phyloP scores from a whole-genome alignment of 768 basidiomycete genomes.

The Terana coerulea region DNA sequence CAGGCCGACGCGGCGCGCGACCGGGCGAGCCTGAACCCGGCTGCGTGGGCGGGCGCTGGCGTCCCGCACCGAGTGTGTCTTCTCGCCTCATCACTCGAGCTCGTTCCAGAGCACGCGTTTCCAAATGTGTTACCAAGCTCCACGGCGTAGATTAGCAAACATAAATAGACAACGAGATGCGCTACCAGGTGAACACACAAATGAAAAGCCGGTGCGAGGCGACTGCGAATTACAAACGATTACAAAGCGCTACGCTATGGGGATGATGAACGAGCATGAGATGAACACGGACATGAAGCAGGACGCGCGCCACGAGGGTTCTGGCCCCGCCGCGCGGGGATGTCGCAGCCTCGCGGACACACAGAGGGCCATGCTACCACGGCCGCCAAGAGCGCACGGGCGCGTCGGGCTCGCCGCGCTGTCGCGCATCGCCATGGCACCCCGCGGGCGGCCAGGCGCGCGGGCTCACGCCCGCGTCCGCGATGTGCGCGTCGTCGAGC shows the following conservation, averaged over 20 bases:
- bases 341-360: not conserved
- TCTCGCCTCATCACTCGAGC: no score
- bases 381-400: slow-evolving; percentile 1
- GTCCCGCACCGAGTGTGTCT: no score
- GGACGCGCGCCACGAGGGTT: not conserved
- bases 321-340: not conserved
- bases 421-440: not conserved
- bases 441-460: not conserved
- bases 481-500: not conserved
- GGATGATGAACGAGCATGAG: not conserved
- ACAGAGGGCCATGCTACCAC: no score
- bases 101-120: no score
- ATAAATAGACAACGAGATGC: not conserved
- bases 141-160: not conserved
- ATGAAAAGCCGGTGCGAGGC: not conserved
- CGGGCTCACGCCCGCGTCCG: not conserved
- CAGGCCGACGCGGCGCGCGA: no score
- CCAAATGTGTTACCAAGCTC: no score
- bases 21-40: no score
- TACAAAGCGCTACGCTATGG: no score
- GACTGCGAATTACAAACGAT: not conserved
- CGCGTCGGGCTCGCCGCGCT: not conserved
- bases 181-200: not conserved
- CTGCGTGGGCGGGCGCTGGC: no score
- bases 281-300: not conserved